Evolutionary conservation across 2,329 filamentous ascomycete genomes (phyloP), one percentile per base, ranked within the genome.

Genomic region (Exserohilum turcica): DNA sequence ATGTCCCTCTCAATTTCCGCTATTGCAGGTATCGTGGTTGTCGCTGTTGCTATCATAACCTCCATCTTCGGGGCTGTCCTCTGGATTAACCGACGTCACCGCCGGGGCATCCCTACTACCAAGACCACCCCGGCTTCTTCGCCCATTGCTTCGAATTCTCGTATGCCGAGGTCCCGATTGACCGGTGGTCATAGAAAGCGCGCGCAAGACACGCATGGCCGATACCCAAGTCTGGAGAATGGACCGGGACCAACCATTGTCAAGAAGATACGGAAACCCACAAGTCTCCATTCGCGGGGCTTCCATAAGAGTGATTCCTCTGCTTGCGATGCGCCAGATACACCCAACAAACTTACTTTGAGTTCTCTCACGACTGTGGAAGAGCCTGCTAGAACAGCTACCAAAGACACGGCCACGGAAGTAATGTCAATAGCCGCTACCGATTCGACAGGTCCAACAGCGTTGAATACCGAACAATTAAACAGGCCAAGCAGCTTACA

Each of bases 211-310:
- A 15, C 19, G 3, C 19, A 42, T 33, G 18, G 19, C 18, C 32
- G 35, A 13, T 16, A 28, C 13, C 39, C 43, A 5, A 50, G 48
- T 5, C 33, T 50, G 37, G 45, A 49, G 4, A 27, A 55, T 10
- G 48, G 52, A 6, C 39, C 47, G 2, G 42, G 52, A 6, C 38
- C 50, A 31, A 48, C 43, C 19, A 21, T 44, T 24, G 21, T 31
- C 42, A 40, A 15, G 8, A 29, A 18, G n/a, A 13, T 19, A 7
- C 31, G 19, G 8, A 24, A 2, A 13, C 9, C 19, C 6, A 15
- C 4, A 5, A 8, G 13, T 12, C 16, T 4, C 18, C 5, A 35
- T 7, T 35, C n/a, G 19, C 31, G 24, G 8, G 24, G n/a, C 13
- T 16, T 7, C 10, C 5, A 44, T 3, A 35, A 24, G 2, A 35